Evolutionary conservation across 805 yeast species (phyloP).

Genomic region (Hanseniaspora thailandica): DNA sequence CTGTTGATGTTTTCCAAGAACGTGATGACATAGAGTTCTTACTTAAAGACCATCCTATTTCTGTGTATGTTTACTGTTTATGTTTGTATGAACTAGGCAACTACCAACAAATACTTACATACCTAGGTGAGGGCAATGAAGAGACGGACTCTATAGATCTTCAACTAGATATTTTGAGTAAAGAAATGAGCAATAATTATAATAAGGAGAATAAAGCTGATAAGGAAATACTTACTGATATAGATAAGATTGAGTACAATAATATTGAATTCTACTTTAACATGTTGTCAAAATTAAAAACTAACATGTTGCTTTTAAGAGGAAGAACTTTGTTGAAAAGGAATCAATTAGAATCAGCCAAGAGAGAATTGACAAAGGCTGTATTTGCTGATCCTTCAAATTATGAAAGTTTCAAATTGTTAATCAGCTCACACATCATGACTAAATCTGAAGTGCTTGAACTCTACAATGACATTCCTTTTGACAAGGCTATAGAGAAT

Average conservation of each 20-base stretch:
- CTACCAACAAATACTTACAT: constrained; percentile 81
- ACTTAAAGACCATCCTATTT: constrained; percentile 71
- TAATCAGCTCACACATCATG: constrained; percentile 58
- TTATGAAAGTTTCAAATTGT: constrained; percentile 79
- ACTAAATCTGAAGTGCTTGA: constrained; percentile 85
- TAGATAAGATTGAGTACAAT: background rate
- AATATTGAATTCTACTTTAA: background rate
- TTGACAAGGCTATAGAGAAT: constrained; percentile 56
- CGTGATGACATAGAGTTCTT: constrained; percentile 45
- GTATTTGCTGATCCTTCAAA: constrained; percentile 79
- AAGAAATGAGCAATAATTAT: constrained; percentile 49
- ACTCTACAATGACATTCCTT: constrained; percentile 49
- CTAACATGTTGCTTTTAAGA: constrained; percentile 68
- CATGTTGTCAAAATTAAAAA: constrained; percentile 31
- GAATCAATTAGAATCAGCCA: constrained; percentile 75
- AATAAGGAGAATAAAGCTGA: constrained; percentile 17
- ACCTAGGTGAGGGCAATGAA: constrained; percentile 50
- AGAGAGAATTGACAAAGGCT: constrained; percentile 78
- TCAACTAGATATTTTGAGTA: background rate
- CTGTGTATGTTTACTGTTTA: constrained; percentile 28
- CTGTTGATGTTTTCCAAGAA: constrained; percentile 54
- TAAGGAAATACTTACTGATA: background rate
- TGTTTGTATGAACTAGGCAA: constrained; percentile 59
- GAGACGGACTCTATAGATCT: constrained; percentile 5
- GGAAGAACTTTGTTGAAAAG: constrained; percentile 75